Percentiles rank a stretch among this genome's conserved stretches.
Evolutionary conservation across 768 basidiomycete species (phyloP).

Genomic region (Tricholoma saponaceum): DNA sequence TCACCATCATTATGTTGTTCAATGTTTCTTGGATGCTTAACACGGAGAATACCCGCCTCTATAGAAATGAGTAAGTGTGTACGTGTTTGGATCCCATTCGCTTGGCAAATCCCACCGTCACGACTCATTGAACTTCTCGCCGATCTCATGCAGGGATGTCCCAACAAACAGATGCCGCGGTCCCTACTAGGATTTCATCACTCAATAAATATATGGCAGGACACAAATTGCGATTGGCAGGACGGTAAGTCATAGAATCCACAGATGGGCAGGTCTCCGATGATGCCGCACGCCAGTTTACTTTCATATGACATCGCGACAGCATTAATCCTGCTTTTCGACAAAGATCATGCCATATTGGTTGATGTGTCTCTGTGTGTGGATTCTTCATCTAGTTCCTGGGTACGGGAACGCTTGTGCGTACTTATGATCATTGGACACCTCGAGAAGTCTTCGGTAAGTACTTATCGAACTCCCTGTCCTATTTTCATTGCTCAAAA

Average conservation of each 20-base stretch:
- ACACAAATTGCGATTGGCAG: conserved; percentile 55
- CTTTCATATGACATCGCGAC: conserved; percentile 50
- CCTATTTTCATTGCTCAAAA: not conserved
- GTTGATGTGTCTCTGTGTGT: conserved; percentile 56
- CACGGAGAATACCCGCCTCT: no score
- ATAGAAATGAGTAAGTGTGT: no score
- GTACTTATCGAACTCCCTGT: conserved; percentile 12
- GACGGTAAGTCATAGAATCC: conserved; percentile 38
- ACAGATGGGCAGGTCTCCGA: conserved; percentile 1
- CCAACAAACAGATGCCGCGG: conserved; percentile 45
- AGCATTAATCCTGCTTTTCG: conserved; percentile 45
- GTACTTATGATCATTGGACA: conserved; percentile 55
- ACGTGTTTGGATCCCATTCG: not conserved
- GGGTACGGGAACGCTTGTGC: conserved; percentile 51
- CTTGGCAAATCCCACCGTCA: not conserved
- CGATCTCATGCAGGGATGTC: conserved; percentile 31
- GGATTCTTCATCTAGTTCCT: conserved; percentile 31
- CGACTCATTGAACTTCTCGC: not conserved
- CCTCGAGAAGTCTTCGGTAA: conserved; percentile 46
- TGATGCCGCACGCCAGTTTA: conserved; percentile 34
- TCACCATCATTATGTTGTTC: not conserved
- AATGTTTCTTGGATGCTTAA: no score
- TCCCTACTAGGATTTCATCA: conserved; percentile 36
- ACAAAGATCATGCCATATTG: conserved; percentile 45
- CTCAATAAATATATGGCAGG: conserved; percentile 37